phyloP scores from a whole-genome alignment of 1,139 yeast species.

The Diutina ranongensis region DNA sequence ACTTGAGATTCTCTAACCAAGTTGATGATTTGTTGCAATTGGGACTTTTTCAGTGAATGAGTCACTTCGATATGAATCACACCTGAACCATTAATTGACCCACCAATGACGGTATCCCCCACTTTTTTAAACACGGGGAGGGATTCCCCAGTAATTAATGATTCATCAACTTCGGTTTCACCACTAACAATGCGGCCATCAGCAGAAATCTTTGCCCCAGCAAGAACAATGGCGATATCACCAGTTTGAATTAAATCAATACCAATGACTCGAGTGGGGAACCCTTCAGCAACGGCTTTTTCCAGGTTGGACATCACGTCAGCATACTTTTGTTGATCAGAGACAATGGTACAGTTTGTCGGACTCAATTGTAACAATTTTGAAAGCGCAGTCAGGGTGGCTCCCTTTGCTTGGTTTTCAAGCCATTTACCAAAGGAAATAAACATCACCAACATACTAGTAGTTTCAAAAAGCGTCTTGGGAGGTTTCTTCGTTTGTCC shows the following conservation, averaged over 20 bases:
- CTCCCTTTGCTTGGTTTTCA: constrained; percentile 89
- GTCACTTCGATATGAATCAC: constrained; percentile 58
- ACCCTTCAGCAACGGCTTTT: not conserved
- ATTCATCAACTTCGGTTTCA: constrained; percentile 74
- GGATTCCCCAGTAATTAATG: constrained; percentile 85
- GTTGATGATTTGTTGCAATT: constrained; percentile 74
- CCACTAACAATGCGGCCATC: constrained; percentile 80
- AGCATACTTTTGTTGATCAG: constrained; percentile 23
- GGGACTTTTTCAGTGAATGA: constrained; percentile 72
- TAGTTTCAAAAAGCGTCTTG: constrained; percentile 73
- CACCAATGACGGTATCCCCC: constrained; percentile 71
- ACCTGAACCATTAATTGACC: constrained; percentile 79
- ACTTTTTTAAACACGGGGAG: constrained; percentile 50
- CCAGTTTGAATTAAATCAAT: constrained; percentile 68
- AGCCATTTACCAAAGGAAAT: constrained; percentile 84
- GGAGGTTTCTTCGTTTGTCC: constrained; percentile 39
- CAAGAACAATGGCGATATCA: constrained; percentile 68
- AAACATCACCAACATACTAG: constrained; percentile 73
- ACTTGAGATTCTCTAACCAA: constrained; percentile 87
- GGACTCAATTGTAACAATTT: constrained; percentile 74
- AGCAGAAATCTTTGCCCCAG: constrained; percentile 86
- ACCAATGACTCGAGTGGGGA: constrained; percentile 27
- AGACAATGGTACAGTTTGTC: constrained; percentile 55
- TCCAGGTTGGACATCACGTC: constrained; percentile 11
- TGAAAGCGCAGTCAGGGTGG: constrained; percentile 81